A percentile compares a stretch with the other conserved stretches of the same genome.
Conservation (phyloP, 495 filamentous ascomycete species). For the Daldinia bambusicola region DNA sequence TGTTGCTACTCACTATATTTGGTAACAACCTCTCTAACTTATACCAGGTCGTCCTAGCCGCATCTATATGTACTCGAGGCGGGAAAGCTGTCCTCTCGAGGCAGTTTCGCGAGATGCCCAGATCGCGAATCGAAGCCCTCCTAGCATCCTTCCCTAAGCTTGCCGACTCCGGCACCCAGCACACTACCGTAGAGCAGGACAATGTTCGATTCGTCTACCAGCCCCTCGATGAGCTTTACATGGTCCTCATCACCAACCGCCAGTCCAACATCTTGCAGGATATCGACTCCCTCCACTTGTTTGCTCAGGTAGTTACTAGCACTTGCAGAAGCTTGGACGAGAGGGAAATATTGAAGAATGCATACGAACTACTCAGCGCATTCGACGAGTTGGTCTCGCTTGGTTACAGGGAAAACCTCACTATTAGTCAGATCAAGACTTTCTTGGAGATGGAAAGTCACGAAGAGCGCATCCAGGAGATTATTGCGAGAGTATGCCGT, state of each 20-base stretch:
- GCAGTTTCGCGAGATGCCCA: constrained; percentile 95
- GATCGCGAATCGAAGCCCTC: constrained; percentile 94
- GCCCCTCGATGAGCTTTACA: constrained; percentile 97
- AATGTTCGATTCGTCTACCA: constrained; percentile 99
- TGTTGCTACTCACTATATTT: constrained; percentile 34
- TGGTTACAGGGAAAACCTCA: constrained; percentile 95
- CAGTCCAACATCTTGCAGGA: constrained; percentile 99
- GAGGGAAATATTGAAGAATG: constrained; percentile 91
- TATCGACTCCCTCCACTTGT: constrained; percentile 96
- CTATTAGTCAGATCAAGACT: constrained; percentile 94
- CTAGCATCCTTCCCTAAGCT: constrained; percentile 97
- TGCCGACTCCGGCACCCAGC: constrained; percentile 91
- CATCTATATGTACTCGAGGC: constrained; percentile 97
- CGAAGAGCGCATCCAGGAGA: constrained; percentile 97
- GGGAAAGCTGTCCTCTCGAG: constrained; percentile 97
- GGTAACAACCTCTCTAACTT: constrained; percentile 33
- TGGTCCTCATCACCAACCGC: constrained; percentile 98
- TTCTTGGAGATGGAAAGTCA: constrained; percentile 99
- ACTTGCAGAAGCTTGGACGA: constrained; percentile 97
- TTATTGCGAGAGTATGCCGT: constrained; percentile 82
- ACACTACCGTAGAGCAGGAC: constrained; percentile 98
- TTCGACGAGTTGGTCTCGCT: constrained; percentile 96
- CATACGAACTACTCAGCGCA: constrained; percentile 92
- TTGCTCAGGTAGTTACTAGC: constrained; percentile 94
- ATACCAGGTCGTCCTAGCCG: constrained; percentile 91